These are phyloP conservation scores for Volutella citrinella DNA, from an alignment of 2,329 filamentous ascomycete genomes.

Conservation along the genomic window DNA sequence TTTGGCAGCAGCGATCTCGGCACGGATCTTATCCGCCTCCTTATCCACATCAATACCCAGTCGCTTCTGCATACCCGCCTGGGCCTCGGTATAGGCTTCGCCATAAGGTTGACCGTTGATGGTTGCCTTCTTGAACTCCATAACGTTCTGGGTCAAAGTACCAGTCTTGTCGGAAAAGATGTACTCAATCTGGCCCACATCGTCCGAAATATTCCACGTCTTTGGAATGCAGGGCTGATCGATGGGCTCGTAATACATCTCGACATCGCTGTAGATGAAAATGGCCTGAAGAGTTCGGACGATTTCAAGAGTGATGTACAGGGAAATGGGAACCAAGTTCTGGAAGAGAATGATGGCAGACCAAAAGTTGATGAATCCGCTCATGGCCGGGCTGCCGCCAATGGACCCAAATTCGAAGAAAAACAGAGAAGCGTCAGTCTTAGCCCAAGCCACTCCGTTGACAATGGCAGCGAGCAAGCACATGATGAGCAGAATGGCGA, in stretches of 20 bases:
- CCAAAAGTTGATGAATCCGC: conserved; percentile 97
- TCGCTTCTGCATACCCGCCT: conserved; percentile 92
- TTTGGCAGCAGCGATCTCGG: conserved; percentile 78
- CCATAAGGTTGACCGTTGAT: conserved; percentile 96
- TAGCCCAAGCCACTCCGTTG: conserved; percentile 78
- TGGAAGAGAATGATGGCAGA: conserved; percentile 92
- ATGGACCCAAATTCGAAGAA: conserved; percentile 87
- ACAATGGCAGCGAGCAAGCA: conserved; percentile 83
- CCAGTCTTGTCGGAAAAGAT: conserved; percentile 99
- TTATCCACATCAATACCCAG: conserved; percentile 82
- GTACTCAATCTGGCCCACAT: conserved; percentile 97
- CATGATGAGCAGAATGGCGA: conserved; percentile 83
- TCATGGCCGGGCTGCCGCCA: conserved; percentile 69
- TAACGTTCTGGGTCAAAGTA: conserved; percentile 93
- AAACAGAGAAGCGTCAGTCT: conserved; percentile 68
- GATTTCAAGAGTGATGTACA: conserved; percentile 97
- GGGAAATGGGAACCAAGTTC: conserved; percentile 96
- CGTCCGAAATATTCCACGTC: conserved; percentile 98
- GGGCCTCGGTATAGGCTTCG: conserved; percentile 95
- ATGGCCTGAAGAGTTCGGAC: conserved; percentile 89
- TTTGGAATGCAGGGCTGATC: conserved; percentile 96
- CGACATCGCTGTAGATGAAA: conserved; percentile 94
- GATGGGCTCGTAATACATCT: conserved; percentile 95
- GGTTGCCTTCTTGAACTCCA: conserved; percentile 99
- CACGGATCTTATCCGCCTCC: conserved; percentile 68